Evolutionary conservation across 2,329 filamentous ascomycete species (phyloP).

Genomic region (Beauveria scarabaeidicola): DNA sequence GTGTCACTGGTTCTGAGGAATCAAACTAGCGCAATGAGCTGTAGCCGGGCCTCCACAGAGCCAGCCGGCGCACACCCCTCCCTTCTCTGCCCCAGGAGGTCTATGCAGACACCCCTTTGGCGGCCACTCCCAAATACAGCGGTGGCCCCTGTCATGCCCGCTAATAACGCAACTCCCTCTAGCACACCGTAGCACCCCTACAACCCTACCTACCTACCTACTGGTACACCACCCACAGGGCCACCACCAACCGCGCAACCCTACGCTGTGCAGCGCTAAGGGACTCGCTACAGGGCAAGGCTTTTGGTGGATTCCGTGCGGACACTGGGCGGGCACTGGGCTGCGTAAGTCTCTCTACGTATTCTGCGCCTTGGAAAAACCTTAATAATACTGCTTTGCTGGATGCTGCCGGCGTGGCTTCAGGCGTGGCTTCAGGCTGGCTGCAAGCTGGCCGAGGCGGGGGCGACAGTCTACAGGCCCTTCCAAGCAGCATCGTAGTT

Average conservation of each 20-base stretch:
- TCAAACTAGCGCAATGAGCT: background rate
- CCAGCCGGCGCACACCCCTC: too few relatives aligned
- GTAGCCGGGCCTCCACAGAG: too few relatives aligned
- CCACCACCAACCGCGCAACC: background rate
- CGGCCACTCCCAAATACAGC: too few relatives aligned
- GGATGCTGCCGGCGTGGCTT: background rate
- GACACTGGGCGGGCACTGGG: background rate
- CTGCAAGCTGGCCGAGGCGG: background rate
- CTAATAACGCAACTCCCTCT: too few relatives aligned
- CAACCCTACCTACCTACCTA: background rate
- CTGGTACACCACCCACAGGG: background rate
- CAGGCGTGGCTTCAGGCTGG: too few relatives aligned
- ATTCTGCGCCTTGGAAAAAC: background rate
- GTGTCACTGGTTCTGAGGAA: background rate
- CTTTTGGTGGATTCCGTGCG: background rate
- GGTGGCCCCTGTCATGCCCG: too few relatives aligned
- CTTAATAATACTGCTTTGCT: background rate
- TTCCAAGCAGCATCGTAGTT: too few relatives aligned
- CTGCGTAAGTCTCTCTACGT: constrained; percentile 8
- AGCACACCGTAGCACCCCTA: background rate
- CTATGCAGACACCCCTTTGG: too few relatives aligned
- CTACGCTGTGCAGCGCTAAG: background rate
- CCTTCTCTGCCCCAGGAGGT: too few relatives aligned
- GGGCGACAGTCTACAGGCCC: background rate
- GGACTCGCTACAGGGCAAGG: background rate